Evolutionary conservation across 129 eudicot species (phyloP).

Genomic region (Pittosporum tobira): DNA sequence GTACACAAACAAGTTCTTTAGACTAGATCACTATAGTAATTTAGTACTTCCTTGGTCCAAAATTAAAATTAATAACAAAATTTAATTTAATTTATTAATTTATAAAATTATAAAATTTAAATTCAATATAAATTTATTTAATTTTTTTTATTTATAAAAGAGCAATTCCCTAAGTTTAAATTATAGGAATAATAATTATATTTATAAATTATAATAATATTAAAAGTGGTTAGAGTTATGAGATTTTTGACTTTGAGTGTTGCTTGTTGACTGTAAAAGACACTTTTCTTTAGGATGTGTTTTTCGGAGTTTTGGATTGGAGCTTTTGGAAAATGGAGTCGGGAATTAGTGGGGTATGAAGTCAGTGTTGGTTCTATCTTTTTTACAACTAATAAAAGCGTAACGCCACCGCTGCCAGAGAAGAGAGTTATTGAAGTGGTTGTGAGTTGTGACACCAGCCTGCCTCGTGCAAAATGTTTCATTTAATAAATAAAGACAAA

Average conservation of each 20-base stretch:
- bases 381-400: background rate
- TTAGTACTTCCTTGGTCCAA: too few relatives aligned
- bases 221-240: background rate
- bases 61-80: background rate
- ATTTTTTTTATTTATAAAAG: too few relatives aligned
- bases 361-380: background rate
- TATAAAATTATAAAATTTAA: too few relatives aligned
- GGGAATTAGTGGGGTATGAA: background rate
- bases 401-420: background rate
- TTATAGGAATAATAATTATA: slow-evolving; percentile 5
- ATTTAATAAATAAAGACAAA: slow-evolving; percentile 1
- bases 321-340: background rate
- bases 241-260: background rate
- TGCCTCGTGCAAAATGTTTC: slow-evolving; percentile 12
- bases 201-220: background rate
- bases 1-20: slow-evolving; percentile 1
- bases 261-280: background rate
- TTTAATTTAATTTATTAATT: too few relatives aligned
- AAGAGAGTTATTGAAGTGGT: background rate
- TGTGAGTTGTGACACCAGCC: background rate
- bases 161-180: too few relatives aligned
- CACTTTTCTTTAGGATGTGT: background rate
- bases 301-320: background rate
- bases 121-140: too few relatives aligned
- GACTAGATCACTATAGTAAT: background rate